Base-by-base conservation (phyloP, 2,329 filamentous ascomycete genomes). In the Neonectria neomacrospora region DNA sequence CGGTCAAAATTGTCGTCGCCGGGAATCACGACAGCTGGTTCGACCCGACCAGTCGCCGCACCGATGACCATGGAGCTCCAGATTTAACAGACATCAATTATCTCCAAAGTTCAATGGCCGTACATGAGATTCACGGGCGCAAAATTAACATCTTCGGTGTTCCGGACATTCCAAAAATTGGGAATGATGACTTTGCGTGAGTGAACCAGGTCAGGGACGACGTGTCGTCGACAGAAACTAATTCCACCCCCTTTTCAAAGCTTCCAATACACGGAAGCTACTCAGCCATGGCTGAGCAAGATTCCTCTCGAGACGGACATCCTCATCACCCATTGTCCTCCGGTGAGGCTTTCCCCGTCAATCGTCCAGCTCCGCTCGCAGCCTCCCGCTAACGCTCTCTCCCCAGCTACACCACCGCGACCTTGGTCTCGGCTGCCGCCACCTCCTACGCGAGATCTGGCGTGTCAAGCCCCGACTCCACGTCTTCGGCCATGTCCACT, bases 11-110 rank as follows among this genome's bases (percentile, higher is more conserved):
- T 23, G 86, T 94, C 37, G 88, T 98, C 32, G 88, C 89, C 32
- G 95, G 95, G 1, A 97, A 97, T 75, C 95, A 97, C 77, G 95
- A 97, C 75, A 90, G 88, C 71, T 96, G 88, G 81, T 91, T 97
- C 65, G 95, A 97, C 77, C 82, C 86, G 23, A 82, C 83, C 34
- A 88, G 88, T 14, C 85, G 91, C 4, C 78, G 76, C 16, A 79
- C 83, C 10, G 81, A 85, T 48, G 88, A 93, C 73, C 76, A 77
- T n/a, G 80, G 80, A 65, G 78, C 76, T 30, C 82, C 94, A 16
- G 82, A 93, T 70, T 89, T 92, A 81, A 89, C 86, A 56, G 83
- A 83, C 45, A 80, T 97, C 51, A 83, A 88, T 71, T 97, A 97
- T 76, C 86, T 97, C 3, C 87, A 96, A 77, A 89, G 91, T 70